Conservation (phyloP, 2,329 filamentous ascomycete genomes). For the Aureobasidium mangrovei region DNA sequence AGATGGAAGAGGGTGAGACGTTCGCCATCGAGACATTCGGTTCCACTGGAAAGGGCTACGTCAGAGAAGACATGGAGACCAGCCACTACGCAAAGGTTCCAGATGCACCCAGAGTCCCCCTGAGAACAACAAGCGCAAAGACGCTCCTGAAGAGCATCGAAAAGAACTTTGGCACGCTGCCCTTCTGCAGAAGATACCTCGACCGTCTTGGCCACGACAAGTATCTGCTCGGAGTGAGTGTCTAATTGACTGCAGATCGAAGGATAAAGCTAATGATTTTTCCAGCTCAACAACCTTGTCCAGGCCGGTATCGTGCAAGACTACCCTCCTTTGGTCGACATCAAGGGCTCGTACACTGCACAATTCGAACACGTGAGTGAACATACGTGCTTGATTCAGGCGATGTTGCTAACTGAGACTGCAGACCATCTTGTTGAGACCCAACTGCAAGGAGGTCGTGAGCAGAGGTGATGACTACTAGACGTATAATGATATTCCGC, state of each 20-base stretch:
- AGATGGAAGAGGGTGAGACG: slow-evolving; percentile 51
- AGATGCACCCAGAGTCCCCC: slow-evolving; percentile 30
- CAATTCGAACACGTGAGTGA: slow-evolving; percentile 52
- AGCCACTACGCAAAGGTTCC: slow-evolving; percentile 30
- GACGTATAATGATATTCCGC: not conserved
- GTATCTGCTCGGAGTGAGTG: slow-evolving; percentile 49
- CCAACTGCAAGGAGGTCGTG: slow-evolving; percentile 34
- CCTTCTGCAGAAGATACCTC: slow-evolving; percentile 54
- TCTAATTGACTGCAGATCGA: not conserved
- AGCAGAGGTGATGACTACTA: slow-evolving; percentile 32
- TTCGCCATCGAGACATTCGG: slow-evolving; percentile 54
- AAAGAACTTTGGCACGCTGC: slow-evolving; percentile 53
- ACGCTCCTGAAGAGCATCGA: slow-evolving; percentile 50
- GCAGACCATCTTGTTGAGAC: slow-evolving; percentile 33
- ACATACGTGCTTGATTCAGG: not conserved
- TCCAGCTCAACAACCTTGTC: slow-evolving; percentile 51
- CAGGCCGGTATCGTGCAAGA: slow-evolving; percentile 49
- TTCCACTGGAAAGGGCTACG: slow-evolving; percentile 43
- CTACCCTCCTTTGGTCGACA: slow-evolving; percentile 49
- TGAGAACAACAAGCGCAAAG: slow-evolving; percentile 45
- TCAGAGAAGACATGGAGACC: slow-evolving; percentile 38
- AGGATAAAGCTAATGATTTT: slow-evolving; percentile 14
- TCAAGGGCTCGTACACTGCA: slow-evolving; percentile 53
- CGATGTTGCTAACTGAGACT: slow-evolving; percentile 6
- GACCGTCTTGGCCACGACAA: slow-evolving; percentile 53